Conservation (phyloP, 768 basidiomycete genomes). For the Fistulinella prunicolor region DNA sequence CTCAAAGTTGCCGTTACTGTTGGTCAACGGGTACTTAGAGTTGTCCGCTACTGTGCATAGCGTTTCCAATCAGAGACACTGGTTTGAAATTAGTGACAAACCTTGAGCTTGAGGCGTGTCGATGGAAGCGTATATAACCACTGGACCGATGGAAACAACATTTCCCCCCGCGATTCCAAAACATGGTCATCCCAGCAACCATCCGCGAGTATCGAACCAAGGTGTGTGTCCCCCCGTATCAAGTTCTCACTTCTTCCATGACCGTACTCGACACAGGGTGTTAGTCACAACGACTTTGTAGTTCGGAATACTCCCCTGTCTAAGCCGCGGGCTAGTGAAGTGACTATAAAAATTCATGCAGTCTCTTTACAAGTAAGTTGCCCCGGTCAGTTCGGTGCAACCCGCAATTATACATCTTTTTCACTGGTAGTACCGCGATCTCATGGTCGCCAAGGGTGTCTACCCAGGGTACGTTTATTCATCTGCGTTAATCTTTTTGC, state of each 20-base stretch:
- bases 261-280: conserved; percentile 15
- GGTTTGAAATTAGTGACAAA: no score
- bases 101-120: no score
- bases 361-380: conserved; percentile 49
- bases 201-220: conserved; percentile 17
- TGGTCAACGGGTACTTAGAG: no score
- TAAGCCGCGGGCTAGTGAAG: conserved; percentile 43
- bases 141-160: neutral
- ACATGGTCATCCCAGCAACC: conserved; percentile 13
- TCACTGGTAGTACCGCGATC: conserved; percentile 45
- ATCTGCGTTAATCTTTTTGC: conserved; percentile 7
- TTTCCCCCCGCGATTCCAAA: neutral
- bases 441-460: conserved; percentile 37
- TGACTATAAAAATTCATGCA: conserved; percentile 53
- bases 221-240: neutral
- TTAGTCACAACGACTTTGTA: conserved; percentile 28
- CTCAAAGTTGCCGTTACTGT: no score
- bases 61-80: no score
- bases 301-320: conserved; percentile 25
- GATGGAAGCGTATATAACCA: no score
- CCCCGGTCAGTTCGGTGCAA: neutral
- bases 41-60: no score
- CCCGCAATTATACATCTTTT: neutral
- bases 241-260: neutral
- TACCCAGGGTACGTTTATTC: conserved; percentile 37